These are phyloP conservation scores for Lepidium didymum DNA, from an alignment of 345 rosid genomes.

Conservation along the genomic window DNA sequence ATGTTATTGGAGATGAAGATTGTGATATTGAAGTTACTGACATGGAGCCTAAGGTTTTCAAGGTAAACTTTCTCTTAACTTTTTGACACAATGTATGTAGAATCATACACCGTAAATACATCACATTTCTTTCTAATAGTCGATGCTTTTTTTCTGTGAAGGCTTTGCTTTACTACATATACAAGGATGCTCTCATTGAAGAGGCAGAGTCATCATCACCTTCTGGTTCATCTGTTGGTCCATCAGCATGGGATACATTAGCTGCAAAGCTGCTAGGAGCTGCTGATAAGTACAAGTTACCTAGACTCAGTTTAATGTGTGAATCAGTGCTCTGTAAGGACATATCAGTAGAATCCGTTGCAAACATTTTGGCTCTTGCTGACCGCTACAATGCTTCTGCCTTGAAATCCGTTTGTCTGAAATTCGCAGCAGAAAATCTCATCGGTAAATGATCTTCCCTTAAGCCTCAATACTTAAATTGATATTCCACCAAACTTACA, in stretches of 20 bases:
- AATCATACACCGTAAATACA: not conserved
- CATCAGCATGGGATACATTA: slow-evolving; percentile 50
- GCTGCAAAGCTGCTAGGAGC: slow-evolving; percentile 77
- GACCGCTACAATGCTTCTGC: slow-evolving; percentile 70
- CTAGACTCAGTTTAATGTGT: slow-evolving; percentile 76
- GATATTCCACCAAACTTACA: not conserved
- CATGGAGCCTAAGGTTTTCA: slow-evolving; percentile 81
- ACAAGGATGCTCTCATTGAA: slow-evolving; percentile 62
- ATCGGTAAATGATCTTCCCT: slow-evolving; percentile 42
- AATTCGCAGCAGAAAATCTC: slow-evolving; percentile 90
- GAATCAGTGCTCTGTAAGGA: slow-evolving; percentile 86
- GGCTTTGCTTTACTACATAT: slow-evolving; percentile 83
- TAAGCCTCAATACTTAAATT: not conserved
- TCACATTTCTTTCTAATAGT: slow-evolving; percentile 4
- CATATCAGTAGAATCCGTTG: slow-evolving; percentile 67
- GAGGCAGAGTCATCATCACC: slow-evolving; percentile 50
- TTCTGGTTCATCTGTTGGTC: slow-evolving; percentile 44
- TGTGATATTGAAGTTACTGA: slow-evolving; percentile 49
- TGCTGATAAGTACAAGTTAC: slow-evolving; percentile 74
- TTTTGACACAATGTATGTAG: not conserved
- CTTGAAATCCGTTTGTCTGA: slow-evolving; percentile 73
- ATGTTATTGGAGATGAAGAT: slow-evolving; percentile 53
- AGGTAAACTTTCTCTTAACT: slow-evolving; percentile 37
- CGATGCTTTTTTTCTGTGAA: slow-evolving; percentile 23
- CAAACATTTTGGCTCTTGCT: slow-evolving; percentile 71